Evolutionary conservation across 768 basidiomycete species (phyloP).

Genomic region (Auriscalpium microsporum): DNA sequence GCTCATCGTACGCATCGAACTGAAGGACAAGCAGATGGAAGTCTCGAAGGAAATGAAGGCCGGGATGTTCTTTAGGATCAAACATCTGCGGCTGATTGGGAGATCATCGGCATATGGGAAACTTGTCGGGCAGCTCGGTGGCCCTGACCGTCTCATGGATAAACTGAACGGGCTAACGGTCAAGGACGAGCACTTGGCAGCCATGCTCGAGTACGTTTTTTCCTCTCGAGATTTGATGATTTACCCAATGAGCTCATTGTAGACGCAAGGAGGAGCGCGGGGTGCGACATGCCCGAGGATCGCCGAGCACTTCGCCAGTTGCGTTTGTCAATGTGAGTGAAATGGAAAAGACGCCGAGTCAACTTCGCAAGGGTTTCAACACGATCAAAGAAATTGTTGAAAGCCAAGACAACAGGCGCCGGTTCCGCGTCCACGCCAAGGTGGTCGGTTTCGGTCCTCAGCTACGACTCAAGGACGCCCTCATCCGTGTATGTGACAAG

Average conservation of each 20-base stretch:
- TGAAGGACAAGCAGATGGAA: conserved; percentile 10
- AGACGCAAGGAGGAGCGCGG: conserved; percentile 2
- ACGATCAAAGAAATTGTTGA: conserved; percentile 6
- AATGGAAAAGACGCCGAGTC: neutral
- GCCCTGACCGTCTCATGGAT: conserved; percentile 13
- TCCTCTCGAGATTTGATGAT: neutral
- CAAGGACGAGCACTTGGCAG: conserved; percentile 5
- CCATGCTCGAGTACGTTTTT: conserved; percentile 5
- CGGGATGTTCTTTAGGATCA: conserved; percentile 10
- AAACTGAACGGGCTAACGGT: conserved; percentile 5
- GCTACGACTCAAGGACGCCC: conserved; percentile 3
- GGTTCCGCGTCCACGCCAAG: conserved; percentile 10
- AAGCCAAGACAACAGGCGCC: neutral
- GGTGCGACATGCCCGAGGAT: too few relatives aligned
- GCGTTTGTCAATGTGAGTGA: neutral
- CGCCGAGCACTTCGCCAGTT: too few relatives aligned
- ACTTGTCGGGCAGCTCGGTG: conserved; percentile 9
- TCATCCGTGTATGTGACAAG: neutral
- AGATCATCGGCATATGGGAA: neutral
- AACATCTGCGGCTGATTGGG: conserved; percentile 10
- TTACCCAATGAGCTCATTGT: neutral
- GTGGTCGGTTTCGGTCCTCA: conserved; percentile 10
- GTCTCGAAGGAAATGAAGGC: conserved; percentile 6
- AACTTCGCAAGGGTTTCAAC: neutral
- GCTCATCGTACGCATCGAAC: conserved; percentile 8